phyloP scores from a whole-genome alignment of 768 basidiomycete genomes.

The Butyriboletus loyo region DNA sequence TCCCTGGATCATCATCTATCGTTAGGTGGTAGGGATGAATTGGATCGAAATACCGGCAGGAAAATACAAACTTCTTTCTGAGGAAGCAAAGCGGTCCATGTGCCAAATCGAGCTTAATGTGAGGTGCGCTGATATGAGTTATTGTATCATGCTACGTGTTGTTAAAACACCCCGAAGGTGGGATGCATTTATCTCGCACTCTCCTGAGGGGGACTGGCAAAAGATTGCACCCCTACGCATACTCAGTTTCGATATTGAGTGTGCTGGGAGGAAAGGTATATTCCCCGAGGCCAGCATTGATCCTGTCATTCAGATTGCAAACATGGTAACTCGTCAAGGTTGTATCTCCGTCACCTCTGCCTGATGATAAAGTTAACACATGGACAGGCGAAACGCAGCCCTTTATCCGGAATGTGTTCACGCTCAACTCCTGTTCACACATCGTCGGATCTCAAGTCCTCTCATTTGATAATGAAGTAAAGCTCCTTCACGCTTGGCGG shows the following conservation, averaged over 20 bases:
- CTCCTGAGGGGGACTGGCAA: conserved; percentile 90
- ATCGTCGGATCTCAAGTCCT: conserved; percentile 98
- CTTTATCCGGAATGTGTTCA: conserved; percentile 95
- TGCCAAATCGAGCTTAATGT: conserved; percentile 89
- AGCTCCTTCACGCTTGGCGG: conserved; percentile 81
- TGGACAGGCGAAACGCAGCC: conserved; percentile 80
- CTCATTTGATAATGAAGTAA: conserved; percentile 69
- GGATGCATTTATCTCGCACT: conserved; percentile 82
- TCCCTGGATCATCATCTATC: background rate
- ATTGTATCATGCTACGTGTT: background rate
- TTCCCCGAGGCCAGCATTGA: conserved; percentile 90
- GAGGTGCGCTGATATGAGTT: conserved; percentile 43
- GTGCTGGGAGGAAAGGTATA: conserved; percentile 95
- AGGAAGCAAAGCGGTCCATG: conserved; percentile 60
- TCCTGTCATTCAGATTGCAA: conserved; percentile 98
- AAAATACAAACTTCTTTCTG: conserved; percentile 64
- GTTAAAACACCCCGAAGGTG: conserved; percentile 47
- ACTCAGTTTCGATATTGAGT: conserved; percentile 98
- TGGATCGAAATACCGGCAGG: conserved; percentile 94
- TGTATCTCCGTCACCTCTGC: background rate
- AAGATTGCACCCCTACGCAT: conserved; percentile 90
- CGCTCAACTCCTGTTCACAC: conserved; percentile 88
- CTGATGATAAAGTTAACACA: conserved; percentile 1
- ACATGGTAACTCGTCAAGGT: conserved; percentile 99
- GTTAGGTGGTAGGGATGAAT: conserved; percentile 94